phyloP scores from a whole-genome alignment of 257 asterid species.

The Datura wrightii region DNA sequence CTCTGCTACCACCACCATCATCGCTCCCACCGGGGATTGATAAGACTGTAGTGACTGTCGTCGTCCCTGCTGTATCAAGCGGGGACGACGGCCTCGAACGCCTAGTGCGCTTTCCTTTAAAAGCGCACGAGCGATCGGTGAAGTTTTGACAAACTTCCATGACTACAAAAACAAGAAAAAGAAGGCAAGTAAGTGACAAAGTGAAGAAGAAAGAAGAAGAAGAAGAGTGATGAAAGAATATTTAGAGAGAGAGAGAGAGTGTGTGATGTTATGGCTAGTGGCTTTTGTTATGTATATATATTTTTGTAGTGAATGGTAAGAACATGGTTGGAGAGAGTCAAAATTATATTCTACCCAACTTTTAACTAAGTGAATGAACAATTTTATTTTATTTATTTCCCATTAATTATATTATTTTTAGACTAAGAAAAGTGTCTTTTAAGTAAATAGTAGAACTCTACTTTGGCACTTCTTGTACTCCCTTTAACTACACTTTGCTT shows the following conservation, averaged over 20 bases:
- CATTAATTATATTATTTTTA: neutral
- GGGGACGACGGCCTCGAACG: neutral
- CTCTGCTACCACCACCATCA: neutral
- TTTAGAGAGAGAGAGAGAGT: conserved; percentile 33
- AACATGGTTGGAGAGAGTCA: conserved; percentile 49
- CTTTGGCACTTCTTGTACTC: conserved; percentile 22
- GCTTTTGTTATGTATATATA: conserved; percentile 40
- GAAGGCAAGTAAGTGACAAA: conserved; percentile 34
- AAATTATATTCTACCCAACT: conserved; percentile 46
- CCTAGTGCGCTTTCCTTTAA: conserved; percentile 25
- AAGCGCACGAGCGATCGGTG: neutral
- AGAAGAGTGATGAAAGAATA: conserved; percentile 27
- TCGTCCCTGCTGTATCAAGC: neutral
- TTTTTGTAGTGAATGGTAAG: conserved; percentile 40
- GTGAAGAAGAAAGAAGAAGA: conserved; percentile 26
- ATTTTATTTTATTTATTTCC: neutral
- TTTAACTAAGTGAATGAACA: conserved; percentile 27
- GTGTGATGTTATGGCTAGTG: conserved; percentile 50
- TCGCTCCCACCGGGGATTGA: neutral
- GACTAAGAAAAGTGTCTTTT: conserved; percentile 11
- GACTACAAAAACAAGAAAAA: conserved; percentile 38
- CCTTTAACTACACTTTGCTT: conserved; percentile 28
- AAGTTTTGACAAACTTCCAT: conserved; percentile 51
- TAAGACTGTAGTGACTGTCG: neutral
- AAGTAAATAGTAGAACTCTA: conserved; percentile 29